Conservation (phyloP, 78 protist species). For the slime mould (Dictyostelium discoideum) region DNA sequence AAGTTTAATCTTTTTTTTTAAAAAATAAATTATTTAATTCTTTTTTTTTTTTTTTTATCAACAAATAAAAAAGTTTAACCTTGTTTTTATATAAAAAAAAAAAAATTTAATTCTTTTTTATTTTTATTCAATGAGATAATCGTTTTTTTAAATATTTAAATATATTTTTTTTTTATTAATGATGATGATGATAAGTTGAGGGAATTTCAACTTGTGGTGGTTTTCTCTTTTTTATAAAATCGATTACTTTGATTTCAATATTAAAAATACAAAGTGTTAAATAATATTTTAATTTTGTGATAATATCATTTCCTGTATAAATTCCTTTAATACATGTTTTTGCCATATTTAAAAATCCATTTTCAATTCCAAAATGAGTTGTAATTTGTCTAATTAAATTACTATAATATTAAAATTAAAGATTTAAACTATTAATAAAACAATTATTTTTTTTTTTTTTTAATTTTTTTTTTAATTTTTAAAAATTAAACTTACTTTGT, state of each 20-base stretch:
- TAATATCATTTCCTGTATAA: constrained; percentile 8
- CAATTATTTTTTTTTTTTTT: too few relatives aligned
- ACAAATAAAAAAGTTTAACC: background rate
- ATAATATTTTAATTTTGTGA: constrained; percentile 16
- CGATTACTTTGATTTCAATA: constrained; percentile 13
- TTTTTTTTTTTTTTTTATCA: too few relatives aligned
- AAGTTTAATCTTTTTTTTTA: background rate
- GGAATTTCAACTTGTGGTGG: background rate
- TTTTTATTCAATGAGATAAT: too few relatives aligned
- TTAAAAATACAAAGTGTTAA: constrained; percentile 43
- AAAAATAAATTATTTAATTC: background rate
- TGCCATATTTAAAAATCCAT: constrained; percentile 72
- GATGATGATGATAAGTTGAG: background rate
- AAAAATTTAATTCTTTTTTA: background rate
- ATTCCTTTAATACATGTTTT: constrained; percentile 71
- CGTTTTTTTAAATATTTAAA: background rate
- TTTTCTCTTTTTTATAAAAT: background rate
- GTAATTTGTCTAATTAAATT: constrained; percentile 71
- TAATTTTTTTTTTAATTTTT: too few relatives aligned
- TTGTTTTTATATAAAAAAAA: background rate
- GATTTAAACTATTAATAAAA: too few relatives aligned
- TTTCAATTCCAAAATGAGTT: constrained; percentile 71
- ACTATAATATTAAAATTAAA: background rate
- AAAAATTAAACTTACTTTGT: constrained; percentile 56
- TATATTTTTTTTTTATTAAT: background rate